These are phyloP conservation scores for Lipomyces yamanashiensis DNA, from an alignment of 805 yeast genomes.

Conservation along the genomic window DNA sequence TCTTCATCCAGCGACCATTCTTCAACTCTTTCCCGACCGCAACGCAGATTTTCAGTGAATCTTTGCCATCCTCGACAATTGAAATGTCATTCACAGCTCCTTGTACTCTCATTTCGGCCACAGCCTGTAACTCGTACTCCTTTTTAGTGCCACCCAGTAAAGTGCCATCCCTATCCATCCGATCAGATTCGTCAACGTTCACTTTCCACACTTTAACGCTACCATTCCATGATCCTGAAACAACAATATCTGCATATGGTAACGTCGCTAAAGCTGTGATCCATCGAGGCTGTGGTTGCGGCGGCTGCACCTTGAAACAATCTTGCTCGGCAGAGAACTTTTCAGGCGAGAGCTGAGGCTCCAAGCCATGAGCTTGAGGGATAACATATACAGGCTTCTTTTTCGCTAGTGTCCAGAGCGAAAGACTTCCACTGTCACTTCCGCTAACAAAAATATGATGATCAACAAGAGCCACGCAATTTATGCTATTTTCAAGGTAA, in stretches of 20 bases:
- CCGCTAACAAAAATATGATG: conserved; percentile 94
- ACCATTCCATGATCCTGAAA: conserved; percentile 91
- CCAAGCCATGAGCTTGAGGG: conserved; percentile 77
- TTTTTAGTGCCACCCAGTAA: conserved; percentile 14
- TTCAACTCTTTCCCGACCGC: conserved; percentile 30
- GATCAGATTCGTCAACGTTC: conserved; percentile 12
- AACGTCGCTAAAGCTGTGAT: conserved; percentile 80
- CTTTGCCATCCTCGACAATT: conserved; percentile 25
- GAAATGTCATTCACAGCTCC: conserved; percentile 32
- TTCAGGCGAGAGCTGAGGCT: conserved; percentile 54
- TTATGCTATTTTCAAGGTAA: conserved; percentile 83
- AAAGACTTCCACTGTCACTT: conserved; percentile 87
- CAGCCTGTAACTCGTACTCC: conserved; percentile 20
- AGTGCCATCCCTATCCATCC: conserved; percentile 18
- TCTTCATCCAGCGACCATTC: conserved; percentile 30
- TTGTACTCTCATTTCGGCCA: conserved; percentile 19
- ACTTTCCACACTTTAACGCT: conserved; percentile 67
- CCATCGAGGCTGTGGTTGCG: conserved; percentile 79
- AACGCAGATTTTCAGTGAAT: conserved; percentile 16
- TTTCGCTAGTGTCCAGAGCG: conserved; percentile 89
- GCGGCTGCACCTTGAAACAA: conserved; percentile 41
- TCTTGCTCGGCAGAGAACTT: conserved; percentile 57
- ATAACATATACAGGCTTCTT: conserved; percentile 80
- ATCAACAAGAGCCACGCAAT: conserved; percentile 87
- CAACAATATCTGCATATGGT: conserved; percentile 81